phyloP scores from a whole-genome alignment of 345 rosid species.

The Rhizophora apiculata region DNA sequence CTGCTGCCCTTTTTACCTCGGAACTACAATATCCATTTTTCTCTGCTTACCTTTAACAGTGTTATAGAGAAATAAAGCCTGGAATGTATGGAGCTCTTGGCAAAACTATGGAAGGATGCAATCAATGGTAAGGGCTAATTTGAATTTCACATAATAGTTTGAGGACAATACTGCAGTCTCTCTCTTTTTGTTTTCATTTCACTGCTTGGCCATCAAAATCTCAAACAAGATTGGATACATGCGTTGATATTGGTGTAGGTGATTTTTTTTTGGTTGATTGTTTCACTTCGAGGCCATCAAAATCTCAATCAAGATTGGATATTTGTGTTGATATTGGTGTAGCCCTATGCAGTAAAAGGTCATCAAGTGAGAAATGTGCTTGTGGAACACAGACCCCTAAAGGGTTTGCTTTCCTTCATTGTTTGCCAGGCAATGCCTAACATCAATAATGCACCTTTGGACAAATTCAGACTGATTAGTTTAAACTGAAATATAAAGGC shows the following conservation, averaged over 20 bases:
- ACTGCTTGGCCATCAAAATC: background rate
- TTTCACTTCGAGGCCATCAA: background rate
- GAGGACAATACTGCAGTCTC: background rate
- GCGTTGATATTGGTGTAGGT: background rate
- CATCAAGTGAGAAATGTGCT: background rate
- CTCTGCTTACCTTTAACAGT: slow-evolving; percentile 31
- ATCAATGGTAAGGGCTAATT: slow-evolving; percentile 57
- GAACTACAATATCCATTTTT: background rate
- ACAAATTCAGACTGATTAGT: background rate
- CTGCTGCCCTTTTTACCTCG: background rate
- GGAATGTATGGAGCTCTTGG: slow-evolving; percentile 77
- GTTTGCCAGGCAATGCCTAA: background rate
- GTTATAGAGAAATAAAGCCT: slow-evolving; percentile 59
- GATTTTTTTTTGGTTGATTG: background rate
- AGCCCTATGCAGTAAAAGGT: background rate
- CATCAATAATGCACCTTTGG: background rate
- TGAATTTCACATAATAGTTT: background rate
- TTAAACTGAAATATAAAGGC: no score
- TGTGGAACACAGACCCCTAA: background rate
- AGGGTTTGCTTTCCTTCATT: background rate
- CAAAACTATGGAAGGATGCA: slow-evolving; percentile 69
- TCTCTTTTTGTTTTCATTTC: background rate
- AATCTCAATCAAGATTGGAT: background rate
- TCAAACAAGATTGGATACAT: background rate
- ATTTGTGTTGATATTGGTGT: background rate